phyloP scores from a whole-genome alignment of 495 filamentous ascomycete species.

The Daldinia loculata region DNA sequence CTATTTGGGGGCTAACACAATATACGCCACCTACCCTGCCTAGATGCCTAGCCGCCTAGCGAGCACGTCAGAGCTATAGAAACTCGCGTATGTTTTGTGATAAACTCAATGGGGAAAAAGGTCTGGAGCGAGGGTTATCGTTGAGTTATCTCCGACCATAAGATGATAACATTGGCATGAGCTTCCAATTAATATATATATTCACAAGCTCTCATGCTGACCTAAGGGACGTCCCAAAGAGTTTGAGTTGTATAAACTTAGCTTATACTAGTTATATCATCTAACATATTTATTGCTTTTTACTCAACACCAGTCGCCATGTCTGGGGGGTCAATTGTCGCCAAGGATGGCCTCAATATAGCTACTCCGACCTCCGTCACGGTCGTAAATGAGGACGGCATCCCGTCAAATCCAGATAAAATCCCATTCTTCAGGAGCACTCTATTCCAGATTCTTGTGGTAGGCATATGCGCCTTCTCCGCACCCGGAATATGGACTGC shows the following conservation, averaged over 20 bases:
- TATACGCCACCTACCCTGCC: not conserved
- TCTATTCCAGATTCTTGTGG: constrained; percentile 39
- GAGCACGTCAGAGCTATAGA: constrained; percentile 17
- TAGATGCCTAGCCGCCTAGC: constrained; percentile 1
- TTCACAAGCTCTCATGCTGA: not conserved
- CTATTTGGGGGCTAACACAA: not conserved
- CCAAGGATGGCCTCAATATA: constrained; percentile 14
- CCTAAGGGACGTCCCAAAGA: not conserved
- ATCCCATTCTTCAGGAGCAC: constrained; percentile 34
- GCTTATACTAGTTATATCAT: no score
- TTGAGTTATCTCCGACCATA: not conserved
- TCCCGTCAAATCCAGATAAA: not conserved
- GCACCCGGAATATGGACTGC: constrained; percentile 61
- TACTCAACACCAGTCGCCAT: constrained; percentile 1
- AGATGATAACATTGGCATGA: not conserved
- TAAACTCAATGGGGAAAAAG: not conserved
- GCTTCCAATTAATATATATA: not conserved
- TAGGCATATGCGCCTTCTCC: constrained; percentile 38
- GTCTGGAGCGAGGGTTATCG: not conserved
- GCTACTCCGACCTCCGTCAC: not conserved
- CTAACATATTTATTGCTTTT: not conserved
- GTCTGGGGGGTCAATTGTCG: constrained; percentile 10
- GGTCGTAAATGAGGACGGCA: not conserved
- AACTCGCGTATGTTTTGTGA: constrained; percentile 4
- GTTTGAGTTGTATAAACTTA: not conserved